Evolutionary conservation across 2,329 filamentous ascomycete genomes (phyloP).

Genomic region (Colletotrichum sidae): DNA sequence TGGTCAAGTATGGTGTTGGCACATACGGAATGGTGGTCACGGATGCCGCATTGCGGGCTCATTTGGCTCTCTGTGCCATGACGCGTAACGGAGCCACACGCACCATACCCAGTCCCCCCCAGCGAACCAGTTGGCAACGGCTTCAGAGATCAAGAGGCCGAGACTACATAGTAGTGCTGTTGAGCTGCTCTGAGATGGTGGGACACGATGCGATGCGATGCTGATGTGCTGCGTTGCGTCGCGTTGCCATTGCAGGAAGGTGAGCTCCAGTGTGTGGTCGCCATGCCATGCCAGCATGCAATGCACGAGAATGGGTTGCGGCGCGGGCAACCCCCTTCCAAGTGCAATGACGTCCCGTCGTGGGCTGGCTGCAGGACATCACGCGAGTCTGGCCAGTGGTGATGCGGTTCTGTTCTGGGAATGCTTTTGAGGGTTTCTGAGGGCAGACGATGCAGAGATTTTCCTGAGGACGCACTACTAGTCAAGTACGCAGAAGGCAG

Average conservation of each 20-base stretch:
- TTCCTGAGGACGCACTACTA: too few species aligned
- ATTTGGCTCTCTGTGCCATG: too few species aligned
- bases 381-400: conserved; percentile 25
- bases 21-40: too few species aligned
- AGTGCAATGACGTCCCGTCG: conserved; percentile 30
- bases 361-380: conserved; percentile 29
- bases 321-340: conserved; percentile 27
- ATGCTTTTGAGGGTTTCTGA: background rate
- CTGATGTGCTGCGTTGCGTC: too few species aligned
- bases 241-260: background rate
- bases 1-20: too few species aligned
- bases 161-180: too few species aligned
- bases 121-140: too few species aligned
- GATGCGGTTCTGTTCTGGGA: conserved; percentile 13
- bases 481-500: background rate
- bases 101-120: too few species aligned
- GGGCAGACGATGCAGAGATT: too few species aligned
- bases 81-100: too few species aligned
- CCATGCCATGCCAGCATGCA: conserved; percentile 30
- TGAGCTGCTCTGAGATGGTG: conserved; percentile 10
- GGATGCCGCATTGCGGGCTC: background rate
- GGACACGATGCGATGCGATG: conserved; percentile 10
- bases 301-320: conserved; percentile 34
- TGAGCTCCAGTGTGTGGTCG: conserved; percentile 19
- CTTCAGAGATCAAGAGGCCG: too few species aligned